Percentiles rank a stretch among this genome's conserved stretches.
Conservation (phyloP, 345 rosid species). For the Combretum micranthum region DNA sequence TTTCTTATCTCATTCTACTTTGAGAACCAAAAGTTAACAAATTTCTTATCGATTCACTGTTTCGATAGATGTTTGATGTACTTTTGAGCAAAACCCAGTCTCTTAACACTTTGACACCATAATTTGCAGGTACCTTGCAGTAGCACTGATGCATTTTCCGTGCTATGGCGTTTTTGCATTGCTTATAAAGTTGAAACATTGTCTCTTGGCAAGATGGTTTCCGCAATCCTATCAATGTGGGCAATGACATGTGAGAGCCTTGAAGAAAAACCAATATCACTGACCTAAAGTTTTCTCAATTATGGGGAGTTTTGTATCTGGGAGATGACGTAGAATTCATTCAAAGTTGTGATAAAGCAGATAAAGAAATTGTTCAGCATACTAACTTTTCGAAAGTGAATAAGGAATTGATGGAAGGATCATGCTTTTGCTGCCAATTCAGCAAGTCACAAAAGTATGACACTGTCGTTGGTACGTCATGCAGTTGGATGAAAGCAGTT, state of each 20-base stretch:
- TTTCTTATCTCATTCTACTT: background rate
- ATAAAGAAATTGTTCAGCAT: background rate
- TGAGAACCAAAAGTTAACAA: background rate
- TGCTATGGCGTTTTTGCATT: constrained; percentile 68
- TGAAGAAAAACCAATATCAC: background rate
- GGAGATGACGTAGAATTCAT: no score
- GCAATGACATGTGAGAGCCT: constrained; percentile 15
- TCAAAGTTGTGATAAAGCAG: background rate
- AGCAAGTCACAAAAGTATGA: no score
- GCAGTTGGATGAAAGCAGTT: no score
- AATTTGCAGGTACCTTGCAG: constrained; percentile 69
- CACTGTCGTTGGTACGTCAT: no score
- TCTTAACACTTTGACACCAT: constrained; percentile 1
- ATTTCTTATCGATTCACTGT: background rate
- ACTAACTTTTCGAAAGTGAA: background rate
- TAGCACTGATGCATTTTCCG: constrained; percentile 79
- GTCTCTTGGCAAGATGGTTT: constrained; percentile 55
- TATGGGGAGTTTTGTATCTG: background rate
- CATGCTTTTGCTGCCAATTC: no score
- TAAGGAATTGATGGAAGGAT: no score
- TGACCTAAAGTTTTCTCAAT: background rate
- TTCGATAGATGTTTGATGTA: background rate
- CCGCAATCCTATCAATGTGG: constrained; percentile 51
- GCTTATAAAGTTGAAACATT: constrained; percentile 64
- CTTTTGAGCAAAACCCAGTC: background rate